A percentile compares a stretch with the other conserved stretches of the same genome.
These are phyloP conservation scores for Metarhizium anisopliae DNA, from an alignment of 2,329 filamentous ascomycete genomes.

Conservation along the genomic window DNA sequence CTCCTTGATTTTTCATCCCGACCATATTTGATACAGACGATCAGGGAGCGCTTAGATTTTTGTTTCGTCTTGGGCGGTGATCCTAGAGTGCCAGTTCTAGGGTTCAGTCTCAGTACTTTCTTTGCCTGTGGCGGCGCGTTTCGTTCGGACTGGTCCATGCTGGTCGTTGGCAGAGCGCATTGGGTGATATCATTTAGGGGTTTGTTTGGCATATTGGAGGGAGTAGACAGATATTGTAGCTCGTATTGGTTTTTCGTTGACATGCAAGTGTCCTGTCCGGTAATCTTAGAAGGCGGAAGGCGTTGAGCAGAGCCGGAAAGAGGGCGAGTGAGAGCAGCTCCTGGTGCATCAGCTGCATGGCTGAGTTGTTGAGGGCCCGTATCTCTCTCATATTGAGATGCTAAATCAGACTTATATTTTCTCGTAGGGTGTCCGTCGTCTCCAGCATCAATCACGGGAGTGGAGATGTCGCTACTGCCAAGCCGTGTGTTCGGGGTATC, in stretches of 20 bases:
- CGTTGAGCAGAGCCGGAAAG: background rate
- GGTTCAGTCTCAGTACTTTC: constrained; percentile 48
- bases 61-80: constrained; percentile 49
- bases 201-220: background rate
- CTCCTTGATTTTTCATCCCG: constrained; percentile 32
- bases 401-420: constrained; percentile 6
- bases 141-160: background rate
- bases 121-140: constrained; percentile 14
- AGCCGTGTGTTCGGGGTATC: background rate
- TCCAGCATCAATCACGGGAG: background rate
- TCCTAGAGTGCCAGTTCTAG: constrained; percentile 52
- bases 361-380: background rate
- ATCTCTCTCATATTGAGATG: constrained; percentile 6
- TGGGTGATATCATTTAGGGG: background rate
- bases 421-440: background rate
- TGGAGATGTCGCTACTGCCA: background rate
- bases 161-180: background rate
- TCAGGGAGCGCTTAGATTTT: constrained; percentile 20
- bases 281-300: background rate
- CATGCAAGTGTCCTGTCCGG: background rate
- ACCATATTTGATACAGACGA: constrained; percentile 54
- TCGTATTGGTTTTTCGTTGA: background rate
- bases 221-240: background rate
- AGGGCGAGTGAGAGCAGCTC: background rate
- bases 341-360: background rate